Base-by-base conservation (phyloP, 306 rosid genomes). In the Phaseolus lunatus region DNA sequence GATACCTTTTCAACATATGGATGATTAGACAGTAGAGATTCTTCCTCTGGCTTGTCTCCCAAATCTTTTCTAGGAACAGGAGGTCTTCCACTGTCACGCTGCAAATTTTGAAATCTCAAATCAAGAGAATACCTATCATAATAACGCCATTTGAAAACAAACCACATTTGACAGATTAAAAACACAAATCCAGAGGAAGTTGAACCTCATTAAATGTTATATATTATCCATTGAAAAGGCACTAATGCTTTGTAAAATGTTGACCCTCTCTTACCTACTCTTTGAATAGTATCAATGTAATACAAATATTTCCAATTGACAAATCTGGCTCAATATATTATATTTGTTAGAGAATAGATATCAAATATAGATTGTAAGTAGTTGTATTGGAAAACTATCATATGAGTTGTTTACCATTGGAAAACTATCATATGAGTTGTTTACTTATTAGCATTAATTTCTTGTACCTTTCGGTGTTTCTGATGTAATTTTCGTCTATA, bases 51-150 rank as follows among this genome's bases (percentile, higher is more conserved):
- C 49, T 86, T 95, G 86, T 88, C 93, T 79, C 83, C 89, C 31
- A 96, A 97, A 75, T 90, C 93, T 86, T 88, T 95, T 78, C 96
- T 89, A 50, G 99, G 97, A 76, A 92, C 59, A 5, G 99, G 99
- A 74, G 97, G 93, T 65, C 99, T 86, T 83, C 97, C 94, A 87
- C 90, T 72, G 78, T 92, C 96, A 80, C 89, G 97, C 99, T 95
- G 85, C 83, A 80, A 80, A 79, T 53, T 73, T 50, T 19, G 57
- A 80, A 76, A 56, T 16, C 23, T 56, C 52, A 75, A 22, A 83
- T 79, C 33, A 76, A 79, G 80, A 47, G 33, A 44, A 72, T 12
- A 61, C 52, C 19, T 27, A 76, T 52, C 47, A 53, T 43, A 66
- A 52, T 18, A 62, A 73, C 45, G 18, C 18, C 9, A 31, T 35